Conservation (phyloP, 2,329 filamentous ascomycete genomes). For the Didymella glomerata region DNA sequence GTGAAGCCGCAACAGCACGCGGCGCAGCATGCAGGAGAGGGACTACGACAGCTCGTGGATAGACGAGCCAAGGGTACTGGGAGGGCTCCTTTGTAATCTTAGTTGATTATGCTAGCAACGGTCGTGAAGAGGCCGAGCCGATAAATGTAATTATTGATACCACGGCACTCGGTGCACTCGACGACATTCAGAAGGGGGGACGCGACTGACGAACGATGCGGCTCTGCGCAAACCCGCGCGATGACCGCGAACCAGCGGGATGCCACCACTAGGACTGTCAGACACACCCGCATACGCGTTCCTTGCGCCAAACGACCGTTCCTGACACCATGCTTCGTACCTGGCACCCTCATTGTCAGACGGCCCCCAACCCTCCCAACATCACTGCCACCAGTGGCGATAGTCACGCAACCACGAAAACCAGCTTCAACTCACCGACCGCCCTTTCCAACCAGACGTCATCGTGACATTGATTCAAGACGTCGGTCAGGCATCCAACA, state of each 20-base stretch:
- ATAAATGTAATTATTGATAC: constrained; percentile 21
- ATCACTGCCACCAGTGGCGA: constrained; percentile 19
- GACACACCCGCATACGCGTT: constrained; percentile 8
- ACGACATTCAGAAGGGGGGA: not conserved
- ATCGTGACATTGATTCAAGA: constrained; percentile 1
- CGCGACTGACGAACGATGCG: constrained; percentile 13
- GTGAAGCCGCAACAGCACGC: constrained; percentile 2
- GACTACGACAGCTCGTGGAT: not conserved
- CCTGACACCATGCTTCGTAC: not conserved
- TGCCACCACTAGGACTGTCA: not conserved
- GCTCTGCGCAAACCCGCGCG: constrained; percentile 9
- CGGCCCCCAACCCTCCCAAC: constrained; percentile 14
- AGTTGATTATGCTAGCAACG: constrained; percentile 9
- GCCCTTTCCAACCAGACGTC: constrained; percentile 5
- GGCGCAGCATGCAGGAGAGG: not conserved
- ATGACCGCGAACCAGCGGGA: not conserved
- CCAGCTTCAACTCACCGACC: not conserved
- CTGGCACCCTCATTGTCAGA: constrained; percentile 10
- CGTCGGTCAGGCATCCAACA: constrained; percentile 14
- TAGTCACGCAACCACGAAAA: not conserved
- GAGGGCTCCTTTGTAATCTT: constrained; percentile 20
- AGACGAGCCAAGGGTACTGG: constrained; percentile 6
- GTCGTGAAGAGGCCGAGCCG: not conserved
- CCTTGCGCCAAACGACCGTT: not conserved
- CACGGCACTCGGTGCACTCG: not conserved